These are phyloP conservation scores for Saccharomyces mikatae DNA, from an alignment of 805 yeast genomes.

Conservation along the genomic window DNA sequence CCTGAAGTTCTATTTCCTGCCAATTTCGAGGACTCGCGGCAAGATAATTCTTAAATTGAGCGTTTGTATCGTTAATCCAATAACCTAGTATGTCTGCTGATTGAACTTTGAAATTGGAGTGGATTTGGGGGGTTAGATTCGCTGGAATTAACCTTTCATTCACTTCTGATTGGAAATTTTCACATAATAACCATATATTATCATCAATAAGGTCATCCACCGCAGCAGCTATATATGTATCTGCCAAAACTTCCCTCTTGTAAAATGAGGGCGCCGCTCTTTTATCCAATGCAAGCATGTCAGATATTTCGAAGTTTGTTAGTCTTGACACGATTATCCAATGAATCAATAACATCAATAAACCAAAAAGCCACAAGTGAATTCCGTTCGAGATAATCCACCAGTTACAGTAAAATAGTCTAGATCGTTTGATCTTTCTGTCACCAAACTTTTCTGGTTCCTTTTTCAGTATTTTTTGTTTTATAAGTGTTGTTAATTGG, in stretches of 20 bases:
- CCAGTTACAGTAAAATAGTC: constrained; percentile 4
- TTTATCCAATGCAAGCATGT: neutral
- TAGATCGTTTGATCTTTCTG: constrained; percentile 1
- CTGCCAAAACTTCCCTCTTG: neutral
- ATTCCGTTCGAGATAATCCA: constrained; percentile 13
- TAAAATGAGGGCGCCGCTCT: neutral
- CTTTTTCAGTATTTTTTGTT: neutral
- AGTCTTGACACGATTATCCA: constrained; percentile 6
- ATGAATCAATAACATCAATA: constrained; percentile 6
- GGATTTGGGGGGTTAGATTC: neutral
- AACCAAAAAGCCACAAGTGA: constrained; percentile 7
- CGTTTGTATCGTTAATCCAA: neutral
- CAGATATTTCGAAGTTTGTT: neutral
- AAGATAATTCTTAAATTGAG: neutral
- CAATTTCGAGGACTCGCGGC: neutral
- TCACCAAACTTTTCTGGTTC: neutral
- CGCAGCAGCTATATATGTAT: neutral
- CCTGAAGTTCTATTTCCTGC: neutral
- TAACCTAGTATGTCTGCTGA: neutral
- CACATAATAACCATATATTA: neutral
- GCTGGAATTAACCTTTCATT: neutral
- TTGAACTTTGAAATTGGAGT: neutral
- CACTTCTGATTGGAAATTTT: constrained; percentile 2
- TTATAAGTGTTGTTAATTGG: constrained; percentile 2
- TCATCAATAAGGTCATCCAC: neutral